phyloP scores from a whole-genome alignment of 305 asterid genomes.

The Lippia alba region DNA sequence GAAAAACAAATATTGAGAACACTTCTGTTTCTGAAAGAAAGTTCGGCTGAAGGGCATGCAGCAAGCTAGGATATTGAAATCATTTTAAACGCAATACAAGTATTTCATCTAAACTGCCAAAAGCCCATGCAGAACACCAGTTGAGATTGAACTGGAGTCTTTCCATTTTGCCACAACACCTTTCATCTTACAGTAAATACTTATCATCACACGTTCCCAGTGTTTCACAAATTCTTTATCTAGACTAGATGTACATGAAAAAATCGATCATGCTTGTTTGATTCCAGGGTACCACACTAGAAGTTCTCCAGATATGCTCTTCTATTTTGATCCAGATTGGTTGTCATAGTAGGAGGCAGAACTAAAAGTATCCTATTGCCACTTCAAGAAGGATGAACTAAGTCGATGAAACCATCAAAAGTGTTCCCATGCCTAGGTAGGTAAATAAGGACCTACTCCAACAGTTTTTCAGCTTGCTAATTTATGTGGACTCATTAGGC shows the following conservation, averaged over 20 bases:
- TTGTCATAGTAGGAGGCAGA: neutral
- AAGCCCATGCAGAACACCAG: slow-evolving; percentile 1
- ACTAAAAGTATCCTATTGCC: slow-evolving; percentile 11
- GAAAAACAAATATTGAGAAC: slow-evolving; percentile 14
- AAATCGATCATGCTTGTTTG: neutral
- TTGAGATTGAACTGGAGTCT: slow-evolving; percentile 9
- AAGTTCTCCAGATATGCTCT: neutral
- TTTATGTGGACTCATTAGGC: neutral
- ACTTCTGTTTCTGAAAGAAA: slow-evolving; percentile 4
- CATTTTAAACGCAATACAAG: slow-evolving; percentile 18
- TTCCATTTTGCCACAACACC: slow-evolving; percentile 23
- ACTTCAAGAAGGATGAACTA: neutral
- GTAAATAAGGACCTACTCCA: neutral
- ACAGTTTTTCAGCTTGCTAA: neutral
- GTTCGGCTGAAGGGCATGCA: slow-evolving; percentile 6
- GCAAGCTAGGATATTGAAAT: slow-evolving; percentile 18
- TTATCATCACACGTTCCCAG: neutral
- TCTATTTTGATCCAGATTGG: neutral
- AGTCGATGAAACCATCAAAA: slow-evolving; percentile 3
- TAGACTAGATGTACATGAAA: neutral
- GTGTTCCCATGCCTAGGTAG: neutral
- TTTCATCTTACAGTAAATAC: slow-evolving; percentile 3
- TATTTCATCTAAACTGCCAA: slow-evolving; percentile 14
- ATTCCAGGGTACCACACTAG: slow-evolving; percentile 8
- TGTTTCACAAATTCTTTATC: slow-evolving; percentile 2